These are phyloP conservation scores for Pseudonitzschia multiseries DNA, from an alignment of 108 stramenopile species.

Conservation along the genomic window DNA sequence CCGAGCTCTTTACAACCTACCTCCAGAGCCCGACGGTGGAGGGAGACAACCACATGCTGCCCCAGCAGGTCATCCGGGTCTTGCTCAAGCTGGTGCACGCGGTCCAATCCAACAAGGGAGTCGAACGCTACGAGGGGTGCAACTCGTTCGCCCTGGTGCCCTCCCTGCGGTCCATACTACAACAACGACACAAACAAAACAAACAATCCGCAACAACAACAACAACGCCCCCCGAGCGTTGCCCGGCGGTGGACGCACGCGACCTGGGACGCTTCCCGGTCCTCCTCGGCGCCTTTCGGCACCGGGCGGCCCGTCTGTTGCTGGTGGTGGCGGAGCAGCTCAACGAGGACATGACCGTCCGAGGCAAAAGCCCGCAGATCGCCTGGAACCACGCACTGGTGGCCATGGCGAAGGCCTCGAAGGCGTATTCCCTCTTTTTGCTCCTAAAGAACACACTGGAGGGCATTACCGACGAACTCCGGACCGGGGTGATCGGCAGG, in stretches of 20 bases:
- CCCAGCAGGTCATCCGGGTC: slow-evolving; percentile 87
- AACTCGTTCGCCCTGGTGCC: slow-evolving; percentile 48
- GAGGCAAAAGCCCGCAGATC: slow-evolving; percentile 45
- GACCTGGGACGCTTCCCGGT: slow-evolving; percentile 44
- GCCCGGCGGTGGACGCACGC: slow-evolving; percentile 16
- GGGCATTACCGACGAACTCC: slow-evolving; percentile 60
- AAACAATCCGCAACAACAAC: too few species aligned
- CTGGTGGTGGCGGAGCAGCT: slow-evolving; percentile 67
- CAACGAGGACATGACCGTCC: slow-evolving; percentile 36
- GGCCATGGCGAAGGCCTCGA: slow-evolving; percentile 70
- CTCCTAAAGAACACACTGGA: slow-evolving; percentile 66
- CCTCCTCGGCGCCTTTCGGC: slow-evolving; percentile 63
- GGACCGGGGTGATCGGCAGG: slow-evolving; percentile 20
- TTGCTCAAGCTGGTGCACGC: slow-evolving; percentile 79
- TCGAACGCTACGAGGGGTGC: slow-evolving; percentile 41
- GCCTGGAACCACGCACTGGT: slow-evolving; percentile 87
- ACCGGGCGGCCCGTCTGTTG: slow-evolving; percentile 72
- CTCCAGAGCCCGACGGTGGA: slow-evolving; percentile 92
- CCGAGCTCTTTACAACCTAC: slow-evolving; percentile 89
- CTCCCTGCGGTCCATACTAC: slow-evolving; percentile 42
- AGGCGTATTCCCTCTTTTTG: slow-evolving; percentile 77
- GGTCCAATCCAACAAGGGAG: slow-evolving; percentile 24
- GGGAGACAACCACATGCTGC: slow-evolving; percentile 93
- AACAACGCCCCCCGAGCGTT: too few species aligned
- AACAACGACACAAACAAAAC: too few species aligned